Evolutionary conservation across 75 land plant species (phyloP).

Genomic region (Selaginella tamariscina): DNA sequence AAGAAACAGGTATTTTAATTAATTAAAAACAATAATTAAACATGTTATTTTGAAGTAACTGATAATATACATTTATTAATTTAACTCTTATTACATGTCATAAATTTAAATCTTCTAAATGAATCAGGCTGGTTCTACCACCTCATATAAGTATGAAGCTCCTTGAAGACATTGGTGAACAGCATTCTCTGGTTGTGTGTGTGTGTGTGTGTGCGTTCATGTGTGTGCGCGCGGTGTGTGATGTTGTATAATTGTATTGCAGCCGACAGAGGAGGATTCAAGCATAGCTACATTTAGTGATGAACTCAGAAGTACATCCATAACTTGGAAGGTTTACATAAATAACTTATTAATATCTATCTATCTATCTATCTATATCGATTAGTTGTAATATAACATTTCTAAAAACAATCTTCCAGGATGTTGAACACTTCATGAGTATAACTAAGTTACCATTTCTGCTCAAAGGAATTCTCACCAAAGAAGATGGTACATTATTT

Average conservation of each 20-base stretch:
- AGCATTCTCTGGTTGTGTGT: conserved; percentile 16
- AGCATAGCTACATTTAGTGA: neutral
- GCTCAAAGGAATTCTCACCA: conserved; percentile 71
- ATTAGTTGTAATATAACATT: neutral
- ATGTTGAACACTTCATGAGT: conserved; percentile 62
- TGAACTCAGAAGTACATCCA: neutral
- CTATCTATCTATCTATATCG: neutral
- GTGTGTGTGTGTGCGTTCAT: neutral
- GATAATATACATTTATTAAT: neutral
- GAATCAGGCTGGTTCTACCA: conserved; percentile 13
- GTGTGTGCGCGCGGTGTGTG: neutral
- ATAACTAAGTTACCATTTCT: conserved; percentile 72
- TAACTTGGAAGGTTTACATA: neutral
- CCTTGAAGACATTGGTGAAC: conserved; percentile 28
- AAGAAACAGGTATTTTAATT: conserved; percentile 31
- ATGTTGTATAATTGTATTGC: neutral
- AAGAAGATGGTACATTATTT: conserved; percentile 60
- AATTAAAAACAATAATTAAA: neutral
- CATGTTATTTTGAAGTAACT: neutral
- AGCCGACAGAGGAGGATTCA: neutral
- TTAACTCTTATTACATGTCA: neutral
- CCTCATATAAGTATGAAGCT: conserved; percentile 25
- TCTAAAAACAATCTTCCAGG: conserved; percentile 45
- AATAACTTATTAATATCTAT: neutral
- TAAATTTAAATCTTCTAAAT: too few species aligned